These are phyloP conservation scores for Neophaeococcomyces mojaviensis DNA, from an alignment of 2,329 filamentous ascomycete genomes.

Conservation along the genomic window DNA sequence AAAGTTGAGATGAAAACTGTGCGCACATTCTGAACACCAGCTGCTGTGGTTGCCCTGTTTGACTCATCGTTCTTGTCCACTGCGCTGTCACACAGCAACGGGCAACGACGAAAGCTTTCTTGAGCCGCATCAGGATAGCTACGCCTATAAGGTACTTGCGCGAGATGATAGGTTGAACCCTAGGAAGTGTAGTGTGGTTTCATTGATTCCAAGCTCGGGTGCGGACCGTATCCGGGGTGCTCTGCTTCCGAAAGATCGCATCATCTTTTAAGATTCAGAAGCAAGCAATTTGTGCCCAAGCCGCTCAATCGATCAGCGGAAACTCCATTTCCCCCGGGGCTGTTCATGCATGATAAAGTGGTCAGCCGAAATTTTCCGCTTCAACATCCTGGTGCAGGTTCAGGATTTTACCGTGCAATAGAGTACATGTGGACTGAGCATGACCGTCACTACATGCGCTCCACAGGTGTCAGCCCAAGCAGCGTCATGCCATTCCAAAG, in stretches of 20 bases:
- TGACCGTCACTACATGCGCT: constrained; percentile 33
- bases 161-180: no score
- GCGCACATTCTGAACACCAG: not conserved
- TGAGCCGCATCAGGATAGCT: no score
- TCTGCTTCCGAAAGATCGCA: no score
- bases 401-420: constrained; percentile 1
- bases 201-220: no score
- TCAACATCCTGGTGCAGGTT: not conserved
- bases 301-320: not conserved
- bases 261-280: not conserved
- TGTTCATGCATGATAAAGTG: not conserved
- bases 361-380: not conserved
- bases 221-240: no score
- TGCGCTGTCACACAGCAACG: no score
- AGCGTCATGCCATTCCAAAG: constrained; percentile 60
- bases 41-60: no score
- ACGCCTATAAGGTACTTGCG: no score
- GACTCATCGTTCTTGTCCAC: no score
- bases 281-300: constrained; percentile 3
- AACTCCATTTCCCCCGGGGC: not conserved
- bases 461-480: constrained; percentile 58
- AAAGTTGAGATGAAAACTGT: not conserved
- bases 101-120: no score
- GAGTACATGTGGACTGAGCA: not conserved
- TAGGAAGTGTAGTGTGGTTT: no score